Evolutionary conservation across 495 filamentous ascomycete species (phyloP).

Genomic region (Penicillium arizonense): DNA sequence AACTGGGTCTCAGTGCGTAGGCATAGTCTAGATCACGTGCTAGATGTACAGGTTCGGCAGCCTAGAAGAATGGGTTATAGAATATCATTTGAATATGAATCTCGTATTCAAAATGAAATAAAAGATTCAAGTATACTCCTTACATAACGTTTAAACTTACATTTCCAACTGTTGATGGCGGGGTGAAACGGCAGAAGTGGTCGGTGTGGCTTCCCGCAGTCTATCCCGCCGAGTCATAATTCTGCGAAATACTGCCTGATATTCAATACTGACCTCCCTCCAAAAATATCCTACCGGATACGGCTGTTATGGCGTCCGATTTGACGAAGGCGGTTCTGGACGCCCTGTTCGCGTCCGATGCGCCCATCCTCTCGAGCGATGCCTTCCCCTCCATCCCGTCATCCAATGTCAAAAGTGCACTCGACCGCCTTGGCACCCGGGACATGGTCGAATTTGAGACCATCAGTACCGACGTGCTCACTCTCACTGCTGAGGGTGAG

Average conservation of each 20-base stretch:
- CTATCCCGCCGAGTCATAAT: conserved; percentile 24
- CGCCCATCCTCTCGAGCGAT: conserved; percentile 68
- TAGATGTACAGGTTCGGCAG: too few relatives aligned
- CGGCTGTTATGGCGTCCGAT: conserved; percentile 55
- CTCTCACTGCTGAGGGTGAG: conserved; percentile 76
- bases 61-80: too few relatives aligned
- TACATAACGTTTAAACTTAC: too few relatives aligned
- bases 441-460: conserved; percentile 85
- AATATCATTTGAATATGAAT: too few relatives aligned
- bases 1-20: too few relatives aligned
- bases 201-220: conserved; percentile 20
- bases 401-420: conserved; percentile 74
- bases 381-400: conserved; percentile 74
- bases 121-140: background rate
- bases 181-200: conserved; percentile 26
- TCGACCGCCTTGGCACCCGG: conserved; percentile 79
- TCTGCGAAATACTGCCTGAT: conserved; percentile 22
- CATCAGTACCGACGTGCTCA: conserved; percentile 72
- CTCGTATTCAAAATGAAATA: background rate
- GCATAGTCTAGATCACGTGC: too few relatives aligned
- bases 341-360: conserved; percentile 59
- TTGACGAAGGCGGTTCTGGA: conserved; percentile 64
- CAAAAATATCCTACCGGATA: conserved; percentile 23
- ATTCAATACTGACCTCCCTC: conserved; percentile 13
- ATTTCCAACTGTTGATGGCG: conserved; percentile 8